These are phyloP conservation scores for Stipa capillata DNA, from an alignment of 176 grass and related monocot species.

Conservation along the genomic window DNA sequence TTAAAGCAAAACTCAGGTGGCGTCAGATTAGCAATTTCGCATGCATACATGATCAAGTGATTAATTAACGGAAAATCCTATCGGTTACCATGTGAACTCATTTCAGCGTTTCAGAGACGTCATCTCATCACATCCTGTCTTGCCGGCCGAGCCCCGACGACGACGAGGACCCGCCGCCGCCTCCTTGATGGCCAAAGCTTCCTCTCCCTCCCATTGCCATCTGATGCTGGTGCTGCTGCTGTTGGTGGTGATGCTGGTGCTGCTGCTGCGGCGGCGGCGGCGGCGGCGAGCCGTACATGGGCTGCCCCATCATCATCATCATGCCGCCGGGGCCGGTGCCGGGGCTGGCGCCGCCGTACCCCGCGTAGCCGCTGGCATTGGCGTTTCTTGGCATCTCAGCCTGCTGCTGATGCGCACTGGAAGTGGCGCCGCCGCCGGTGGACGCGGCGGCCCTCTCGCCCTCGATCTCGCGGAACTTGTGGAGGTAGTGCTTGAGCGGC, in stretches of 20 bases:
- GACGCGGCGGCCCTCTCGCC: slow-evolving; percentile 49
- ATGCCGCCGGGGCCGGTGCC: slow-evolving; percentile 12
- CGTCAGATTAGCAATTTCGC: slow-evolving; percentile 25
- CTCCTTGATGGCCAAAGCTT: slow-evolving; percentile 13
- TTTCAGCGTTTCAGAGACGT: not conserved
- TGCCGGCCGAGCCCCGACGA: slow-evolving; percentile 35
- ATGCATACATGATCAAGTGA: not conserved
- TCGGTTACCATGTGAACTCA: not conserved
- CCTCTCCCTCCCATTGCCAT: slow-evolving; percentile 49
- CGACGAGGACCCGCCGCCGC: slow-evolving; percentile 27
- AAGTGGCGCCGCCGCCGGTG: not conserved
- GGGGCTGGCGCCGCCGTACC: not conserved
- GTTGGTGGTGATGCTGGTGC: not conserved
- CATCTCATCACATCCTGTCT: slow-evolving; percentile 36
- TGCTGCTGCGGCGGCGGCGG: not conserved
- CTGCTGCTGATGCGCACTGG: not conserved
- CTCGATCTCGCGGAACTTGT: slow-evolving; percentile 91
- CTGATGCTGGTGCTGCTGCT: slow-evolving; percentile 33
- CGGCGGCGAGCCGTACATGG: slow-evolving; percentile 43
- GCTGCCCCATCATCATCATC: slow-evolving; percentile 63
- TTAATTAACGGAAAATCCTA: not conserved
- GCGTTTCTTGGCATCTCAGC: not conserved
- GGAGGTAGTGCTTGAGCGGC: slow-evolving; percentile 90
- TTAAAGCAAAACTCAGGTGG: slow-evolving; percentile 3
- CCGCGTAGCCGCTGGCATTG: slow-evolving; percentile 27